Evolutionary conservation across 768 basidiomycete species (phyloP).

Genomic region (Lentinus tigrinus): DNA sequence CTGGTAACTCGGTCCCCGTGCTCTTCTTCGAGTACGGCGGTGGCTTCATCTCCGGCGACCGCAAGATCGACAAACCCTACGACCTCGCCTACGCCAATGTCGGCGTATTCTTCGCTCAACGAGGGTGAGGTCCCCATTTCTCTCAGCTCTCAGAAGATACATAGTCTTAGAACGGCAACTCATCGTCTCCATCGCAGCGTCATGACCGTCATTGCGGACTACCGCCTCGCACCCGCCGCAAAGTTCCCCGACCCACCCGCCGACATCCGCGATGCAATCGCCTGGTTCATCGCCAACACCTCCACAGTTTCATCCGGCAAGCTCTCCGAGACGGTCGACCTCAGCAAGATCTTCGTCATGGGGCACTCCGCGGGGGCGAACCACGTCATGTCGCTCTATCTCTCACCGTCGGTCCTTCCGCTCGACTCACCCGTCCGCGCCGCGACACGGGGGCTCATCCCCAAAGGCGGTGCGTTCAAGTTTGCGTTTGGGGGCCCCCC

Average conservation of each 20-base stretch:
- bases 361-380: slow-evolving; percentile 65
- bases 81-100: slow-evolving; percentile 56
- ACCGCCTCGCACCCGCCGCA: slow-evolving; percentile 58
- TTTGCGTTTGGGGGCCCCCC: slow-evolving; percentile 14
- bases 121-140: slow-evolving; percentile 33
- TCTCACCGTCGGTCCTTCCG: slow-evolving; percentile 30
- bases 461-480: slow-evolving; percentile 47
- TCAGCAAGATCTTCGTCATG: slow-evolving; percentile 44
- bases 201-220: slow-evolving; percentile 67
- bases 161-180: too few species aligned
- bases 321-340: slow-evolving; percentile 33
- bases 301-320: background rate
- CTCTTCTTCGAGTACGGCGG: slow-evolving; percentile 70
- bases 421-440: slow-evolving; percentile 23
- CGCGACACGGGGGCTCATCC: slow-evolving; percentile 44
- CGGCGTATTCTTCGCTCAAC: slow-evolving; percentile 59
- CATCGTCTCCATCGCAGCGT: slow-evolving; percentile 30
- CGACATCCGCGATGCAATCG: slow-evolving; percentile 59
- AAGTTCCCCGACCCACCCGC: slow-evolving; percentile 54
- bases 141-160: too few species aligned
- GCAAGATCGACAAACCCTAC: slow-evolving; percentile 44
- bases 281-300: slow-evolving; percentile 48
- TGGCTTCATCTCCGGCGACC: slow-evolving; percentile 53
- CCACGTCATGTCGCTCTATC: slow-evolving; percentile 46
- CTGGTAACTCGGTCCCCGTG: slow-evolving; percentile 39